These are phyloP conservation scores for Penicillium janthinellum DNA, from an alignment of 2,329 filamentous ascomycete species.

Conservation along the genomic window DNA sequence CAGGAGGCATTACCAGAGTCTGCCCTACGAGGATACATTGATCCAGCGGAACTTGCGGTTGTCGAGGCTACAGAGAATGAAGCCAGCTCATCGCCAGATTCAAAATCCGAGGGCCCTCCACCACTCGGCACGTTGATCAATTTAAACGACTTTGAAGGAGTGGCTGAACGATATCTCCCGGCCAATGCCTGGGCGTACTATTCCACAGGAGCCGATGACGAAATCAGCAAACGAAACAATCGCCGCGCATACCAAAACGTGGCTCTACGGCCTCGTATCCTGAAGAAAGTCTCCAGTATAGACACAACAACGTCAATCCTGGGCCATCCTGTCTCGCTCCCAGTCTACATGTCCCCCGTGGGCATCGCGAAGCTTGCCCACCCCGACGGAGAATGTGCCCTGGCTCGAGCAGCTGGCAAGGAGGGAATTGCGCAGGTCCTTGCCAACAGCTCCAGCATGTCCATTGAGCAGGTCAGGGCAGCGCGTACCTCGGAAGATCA, in stretches of 20 bases:
- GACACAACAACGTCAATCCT: slow-evolving; percentile 40
- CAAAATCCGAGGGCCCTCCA: slow-evolving; percentile 18
- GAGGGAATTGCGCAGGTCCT: slow-evolving; percentile 41
- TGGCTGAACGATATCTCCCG: slow-evolving; percentile 34
- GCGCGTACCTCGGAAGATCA: slow-evolving; percentile 23
- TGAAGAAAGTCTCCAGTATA: slow-evolving; percentile 43
- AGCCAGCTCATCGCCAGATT: not conserved
- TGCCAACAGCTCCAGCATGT: slow-evolving; percentile 44
- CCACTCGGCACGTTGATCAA: slow-evolving; percentile 38
- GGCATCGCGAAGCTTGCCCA: slow-evolving; percentile 50
- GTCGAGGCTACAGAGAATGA: not conserved
- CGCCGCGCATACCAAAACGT: slow-evolving; percentile 48
- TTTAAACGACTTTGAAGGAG: slow-evolving; percentile 42
- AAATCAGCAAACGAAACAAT: slow-evolving; percentile 50
- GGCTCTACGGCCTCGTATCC: slow-evolving; percentile 50
- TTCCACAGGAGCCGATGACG: slow-evolving; percentile 54
- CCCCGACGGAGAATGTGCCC: slow-evolving; percentile 46
- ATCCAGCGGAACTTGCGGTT: slow-evolving; percentile 13
- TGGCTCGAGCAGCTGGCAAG: slow-evolving; percentile 44
- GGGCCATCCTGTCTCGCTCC: slow-evolving; percentile 37
- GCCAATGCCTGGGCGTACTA: slow-evolving; percentile 46
- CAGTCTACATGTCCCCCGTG: slow-evolving; percentile 46
- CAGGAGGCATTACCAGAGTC: slow-evolving; percentile 29
- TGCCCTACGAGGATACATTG: slow-evolving; percentile 30
- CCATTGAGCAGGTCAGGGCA: slow-evolving; percentile 42